Evolutionary conservation across 2,329 filamentous ascomycete genomes (phyloP), one percentile per base, ranked within the genome.

Genomic region (Fusarium armeniacum): DNA sequence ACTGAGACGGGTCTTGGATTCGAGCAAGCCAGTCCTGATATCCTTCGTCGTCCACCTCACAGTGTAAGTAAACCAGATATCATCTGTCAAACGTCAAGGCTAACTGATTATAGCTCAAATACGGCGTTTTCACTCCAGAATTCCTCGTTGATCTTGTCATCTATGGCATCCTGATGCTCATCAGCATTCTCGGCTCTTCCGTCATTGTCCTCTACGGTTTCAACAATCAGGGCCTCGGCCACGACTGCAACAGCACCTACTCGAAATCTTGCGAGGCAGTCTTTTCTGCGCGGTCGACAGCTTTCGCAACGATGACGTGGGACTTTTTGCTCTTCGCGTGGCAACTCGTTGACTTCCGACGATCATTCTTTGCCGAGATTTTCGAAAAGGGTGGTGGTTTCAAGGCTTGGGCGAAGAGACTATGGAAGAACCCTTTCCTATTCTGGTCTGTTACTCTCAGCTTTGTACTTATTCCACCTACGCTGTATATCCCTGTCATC

Each of bases 1-100:
- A 90, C 90, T 2, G 91, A 92, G 71, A 92, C 92, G 82, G 91
- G 90, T 50, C 83, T 93, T 8, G 91, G 90, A 5, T 90, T 91
- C 79, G 90, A 93, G 77, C 80, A 84, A 44, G 90, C 90, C 0
- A 86, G 87, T 0, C 86, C 89, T 0, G 90, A 92, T 74, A 89
- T 93, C 67, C 86, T 93, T 77, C 77, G 83, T 38, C 84, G 90
- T 0, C 89, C 89, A 8, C 91, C 91, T 15, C 66, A 73, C 11
- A 73, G 65, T 49, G 71, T 72, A 65, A 68, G 49, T 30, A 16
- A 38, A 36, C n/a, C 15, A 16, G 12, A 18, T 5, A 7, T 9
- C 3, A 5, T 12, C 6, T 40, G 6, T 12, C 13, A 11, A 16
- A 16, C 28, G 13, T 28, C 49, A 51, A 51, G 8, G 16, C 49